These are phyloP conservation scores for Pyracantha coccinea DNA, from an alignment of 331 rosid species.

Conservation along the genomic window DNA sequence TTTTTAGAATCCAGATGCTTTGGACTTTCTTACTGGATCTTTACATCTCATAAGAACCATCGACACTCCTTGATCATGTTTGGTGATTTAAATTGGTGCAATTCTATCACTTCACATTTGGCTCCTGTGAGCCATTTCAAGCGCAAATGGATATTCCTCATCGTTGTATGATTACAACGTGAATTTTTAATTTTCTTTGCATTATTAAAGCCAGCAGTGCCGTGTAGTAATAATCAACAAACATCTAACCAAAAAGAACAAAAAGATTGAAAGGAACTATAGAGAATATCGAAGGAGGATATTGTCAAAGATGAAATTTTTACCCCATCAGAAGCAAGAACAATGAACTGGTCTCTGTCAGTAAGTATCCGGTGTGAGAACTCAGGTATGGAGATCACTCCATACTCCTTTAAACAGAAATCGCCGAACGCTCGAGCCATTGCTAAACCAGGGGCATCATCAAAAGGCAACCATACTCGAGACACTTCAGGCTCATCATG, in stretches of 20 bases:
- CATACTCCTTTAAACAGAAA: slow-evolving; percentile 93
- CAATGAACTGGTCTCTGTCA: slow-evolving; percentile 75
- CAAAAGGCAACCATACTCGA: slow-evolving; percentile 90
- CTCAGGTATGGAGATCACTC: slow-evolving; percentile 89
- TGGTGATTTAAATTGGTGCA: too few relatives aligned
- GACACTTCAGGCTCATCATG: slow-evolving; percentile 97
- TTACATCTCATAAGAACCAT: neutral
- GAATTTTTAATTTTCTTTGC: neutral
- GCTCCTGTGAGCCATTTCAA: neutral
- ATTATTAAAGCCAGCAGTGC: neutral
- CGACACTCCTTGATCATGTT: neutral
- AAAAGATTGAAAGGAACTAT: neutral
- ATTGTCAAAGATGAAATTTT: slow-evolving; percentile 1
- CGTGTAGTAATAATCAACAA: neutral
- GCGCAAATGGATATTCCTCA: neutral
- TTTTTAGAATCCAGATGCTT: neutral
- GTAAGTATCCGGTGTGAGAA: slow-evolving; percentile 66
- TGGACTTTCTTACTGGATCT: neutral
- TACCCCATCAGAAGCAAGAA: slow-evolving; percentile 97
- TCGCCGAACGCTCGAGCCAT: slow-evolving; percentile 99
- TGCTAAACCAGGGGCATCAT: slow-evolving; percentile 95
- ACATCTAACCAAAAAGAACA: neutral
- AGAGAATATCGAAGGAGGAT: neutral
- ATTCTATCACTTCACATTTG: neutral
- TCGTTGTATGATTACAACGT: neutral